Evolutionary conservation across 257 asterid species (phyloP).

Genomic region (Haberlea rhodopensis): DNA sequence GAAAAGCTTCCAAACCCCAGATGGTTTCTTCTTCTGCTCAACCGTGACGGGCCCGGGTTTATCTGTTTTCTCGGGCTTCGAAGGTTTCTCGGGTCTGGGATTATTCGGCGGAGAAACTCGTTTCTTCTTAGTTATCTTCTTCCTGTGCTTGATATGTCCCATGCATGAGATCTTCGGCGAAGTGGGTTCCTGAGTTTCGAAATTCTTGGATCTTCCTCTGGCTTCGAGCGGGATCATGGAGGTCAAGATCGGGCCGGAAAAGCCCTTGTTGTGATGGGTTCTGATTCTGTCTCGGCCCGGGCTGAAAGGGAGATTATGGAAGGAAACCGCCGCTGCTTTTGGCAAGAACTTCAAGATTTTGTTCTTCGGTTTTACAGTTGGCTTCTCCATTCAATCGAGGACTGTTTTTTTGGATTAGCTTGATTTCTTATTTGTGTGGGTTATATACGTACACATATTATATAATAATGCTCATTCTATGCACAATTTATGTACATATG

Average conservation of each 20-base stretch:
- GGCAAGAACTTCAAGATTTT: background rate
- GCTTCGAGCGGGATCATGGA: slow-evolving; percentile 36
- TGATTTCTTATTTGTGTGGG: too few relatives aligned
- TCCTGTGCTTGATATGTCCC: slow-evolving; percentile 50
- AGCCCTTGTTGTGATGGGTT: slow-evolving; percentile 30
- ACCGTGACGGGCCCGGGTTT: background rate
- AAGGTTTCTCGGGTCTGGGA: too few relatives aligned
- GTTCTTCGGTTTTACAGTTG: background rate
- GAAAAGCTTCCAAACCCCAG: slow-evolving; percentile 19
- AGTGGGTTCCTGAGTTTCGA: slow-evolving; percentile 43
- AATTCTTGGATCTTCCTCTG: slow-evolving; percentile 26
- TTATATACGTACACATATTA: too few relatives aligned
- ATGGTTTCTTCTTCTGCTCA: slow-evolving; percentile 7
- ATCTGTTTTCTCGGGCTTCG: too few relatives aligned
- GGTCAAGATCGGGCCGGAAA: slow-evolving; percentile 40
- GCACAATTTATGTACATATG: too few relatives aligned
- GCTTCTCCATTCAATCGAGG: background rate
- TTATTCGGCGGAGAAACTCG: slow-evolving; percentile 10
- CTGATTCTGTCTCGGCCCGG: slow-evolving; percentile 32
- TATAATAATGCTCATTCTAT: too few relatives aligned
- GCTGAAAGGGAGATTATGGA: slow-evolving; percentile 43
- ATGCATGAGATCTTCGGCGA: slow-evolving; percentile 62
- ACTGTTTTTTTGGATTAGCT: background rate
- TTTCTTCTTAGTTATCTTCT: slow-evolving; percentile 20
- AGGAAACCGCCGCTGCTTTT: slow-evolving; percentile 15